Base-by-base conservation (phyloP, 1,284 basidiomycete genomes). In the Phaffia rhodozyma region DNA sequence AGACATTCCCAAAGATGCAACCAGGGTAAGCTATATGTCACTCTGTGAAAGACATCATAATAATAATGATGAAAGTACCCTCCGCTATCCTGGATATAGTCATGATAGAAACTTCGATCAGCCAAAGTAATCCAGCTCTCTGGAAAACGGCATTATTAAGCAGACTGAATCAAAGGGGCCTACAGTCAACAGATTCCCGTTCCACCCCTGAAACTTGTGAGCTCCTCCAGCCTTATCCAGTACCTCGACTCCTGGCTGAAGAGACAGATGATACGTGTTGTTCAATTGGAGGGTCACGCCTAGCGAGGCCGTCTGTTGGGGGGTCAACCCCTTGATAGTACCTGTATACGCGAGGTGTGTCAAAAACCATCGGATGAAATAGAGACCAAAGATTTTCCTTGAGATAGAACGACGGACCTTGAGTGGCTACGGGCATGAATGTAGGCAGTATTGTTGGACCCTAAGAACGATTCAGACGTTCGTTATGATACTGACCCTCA, bases 371-470 rank as follows among this genome's bases (percentile, higher is more conserved):
- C 5, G 16, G 38, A 5, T 11, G 13, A 11, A 9, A 11, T 16
- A 16, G 38, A 11, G 11, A 2, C 52, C 25, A 7, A 13, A 27
- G 2, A 32, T 20, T 9, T 16, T 27, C 18, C 18, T 2, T 9
- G 2, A 27, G 18, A 53, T 13, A 13, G 18, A 2, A 27, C 2
- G 18, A 7, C 18, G 6, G 18, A 29, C 85, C 88, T 73, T 91
- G 89, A 4, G 88, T 91, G 3, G 87, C 89, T 6, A 91, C 89
- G 18, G 89, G 89, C 89, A 91, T 91, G 71, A 91, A 91, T 0
- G 89, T 89, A 0, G 89, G 89, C 13, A 90, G 76, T 78, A 85
- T 82, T 1, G 88, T 91, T 52, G 80, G 76, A 13, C 86, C 87
- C 77, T 91, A 87, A 86, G 69, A 64, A 34, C 63, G 61, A 5